phyloP scores from a whole-genome alignment of 768 basidiomycete genomes.

The Leccinum olivaceopallidum region DNA sequence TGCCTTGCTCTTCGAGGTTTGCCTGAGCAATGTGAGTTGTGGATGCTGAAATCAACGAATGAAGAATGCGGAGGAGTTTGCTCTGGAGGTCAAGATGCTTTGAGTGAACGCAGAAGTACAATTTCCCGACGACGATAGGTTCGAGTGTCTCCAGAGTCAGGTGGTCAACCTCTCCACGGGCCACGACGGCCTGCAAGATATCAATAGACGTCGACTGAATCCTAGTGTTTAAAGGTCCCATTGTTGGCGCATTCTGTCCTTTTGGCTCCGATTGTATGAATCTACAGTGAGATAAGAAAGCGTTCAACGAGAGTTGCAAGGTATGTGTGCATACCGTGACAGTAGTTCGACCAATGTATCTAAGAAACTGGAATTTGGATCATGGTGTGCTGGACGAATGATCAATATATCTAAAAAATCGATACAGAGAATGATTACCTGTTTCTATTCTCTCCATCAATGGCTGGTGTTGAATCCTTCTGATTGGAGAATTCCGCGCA shows the following conservation, averaged over 20 bases:
- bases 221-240: conserved; percentile 59
- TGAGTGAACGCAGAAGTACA: conserved; percentile 72
- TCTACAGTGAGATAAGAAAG: conserved; percentile 38
- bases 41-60: conserved; percentile 76
- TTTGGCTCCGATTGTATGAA: conserved; percentile 80
- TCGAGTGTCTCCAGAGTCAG: conserved; percentile 64
- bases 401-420: conserved; percentile 9
- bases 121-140: conserved; percentile 67
- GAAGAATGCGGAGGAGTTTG: conserved; percentile 89
- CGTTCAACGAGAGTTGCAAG: neutral
- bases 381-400: conserved; percentile 32
- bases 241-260: conserved; percentile 41
- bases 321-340: conserved; percentile 64
- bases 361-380: conserved; percentile 66
- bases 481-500: conserved; percentile 62
- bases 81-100: conserved; percentile 83
- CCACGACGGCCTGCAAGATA: conserved; percentile 76
- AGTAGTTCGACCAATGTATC: conserved; percentile 76
- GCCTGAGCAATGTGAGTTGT: conserved; percentile 34
- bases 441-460: conserved; percentile 61
- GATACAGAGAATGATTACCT: conserved; percentile 41
- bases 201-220: conserved; percentile 81
- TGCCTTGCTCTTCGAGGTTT: conserved; percentile 35
- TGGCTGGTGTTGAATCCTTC: conserved; percentile 62
- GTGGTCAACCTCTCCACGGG: conserved; percentile 76